A percentile compares a stretch with the other conserved stretches of the same genome.
phyloP scores from a whole-genome alignment of 2,329 filamentous ascomycete genomes.

The Fusarium torulosum region DNA sequence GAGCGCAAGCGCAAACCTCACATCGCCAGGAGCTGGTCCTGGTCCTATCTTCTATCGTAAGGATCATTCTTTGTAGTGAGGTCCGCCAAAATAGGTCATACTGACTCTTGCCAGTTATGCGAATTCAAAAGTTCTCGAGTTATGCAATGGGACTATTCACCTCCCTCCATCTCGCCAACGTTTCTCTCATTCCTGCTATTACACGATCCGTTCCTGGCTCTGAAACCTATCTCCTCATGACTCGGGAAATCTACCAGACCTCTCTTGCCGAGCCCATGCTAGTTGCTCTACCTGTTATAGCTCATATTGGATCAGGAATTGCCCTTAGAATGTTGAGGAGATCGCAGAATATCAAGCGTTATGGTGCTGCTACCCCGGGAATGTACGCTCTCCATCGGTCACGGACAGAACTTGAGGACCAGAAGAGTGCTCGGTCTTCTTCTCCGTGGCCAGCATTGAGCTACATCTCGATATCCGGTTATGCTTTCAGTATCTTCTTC shows the following conservation, averaged over 20 bases:
- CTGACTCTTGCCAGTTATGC: constrained; percentile 50
- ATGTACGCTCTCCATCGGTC: constrained; percentile 58
- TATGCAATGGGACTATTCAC: constrained; percentile 86
- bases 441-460: constrained; percentile 77
- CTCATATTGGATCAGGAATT: constrained; percentile 83
- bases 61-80: constrained; percentile 46
- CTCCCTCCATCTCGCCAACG: constrained; percentile 82
- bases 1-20: constrained; percentile 59
- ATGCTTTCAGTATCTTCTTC: constrained; percentile 74
- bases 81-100: not conserved
- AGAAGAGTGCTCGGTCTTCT: constrained; percentile 26
- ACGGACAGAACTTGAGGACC: constrained; percentile 47
- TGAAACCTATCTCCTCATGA: constrained; percentile 90
- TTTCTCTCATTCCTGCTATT: constrained; percentile 81
- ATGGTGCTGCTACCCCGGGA: constrained; percentile 76
- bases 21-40: constrained; percentile 59
- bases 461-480: constrained; percentile 79
- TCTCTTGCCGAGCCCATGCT: constrained; percentile 82
- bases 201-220: constrained; percentile 79
- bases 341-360: constrained; percentile 76
- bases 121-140: constrained; percentile 88
- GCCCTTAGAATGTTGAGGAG: constrained; percentile 81
- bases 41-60: constrained; percentile 81
- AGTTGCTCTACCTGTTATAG: constrained; percentile 78
- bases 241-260: constrained; percentile 92